Evolutionary conservation across 140 eudicot genomes (phyloP), one percentile per base, ranked within the genome.

Genomic region (Stevia rebaudiana): DNA sequence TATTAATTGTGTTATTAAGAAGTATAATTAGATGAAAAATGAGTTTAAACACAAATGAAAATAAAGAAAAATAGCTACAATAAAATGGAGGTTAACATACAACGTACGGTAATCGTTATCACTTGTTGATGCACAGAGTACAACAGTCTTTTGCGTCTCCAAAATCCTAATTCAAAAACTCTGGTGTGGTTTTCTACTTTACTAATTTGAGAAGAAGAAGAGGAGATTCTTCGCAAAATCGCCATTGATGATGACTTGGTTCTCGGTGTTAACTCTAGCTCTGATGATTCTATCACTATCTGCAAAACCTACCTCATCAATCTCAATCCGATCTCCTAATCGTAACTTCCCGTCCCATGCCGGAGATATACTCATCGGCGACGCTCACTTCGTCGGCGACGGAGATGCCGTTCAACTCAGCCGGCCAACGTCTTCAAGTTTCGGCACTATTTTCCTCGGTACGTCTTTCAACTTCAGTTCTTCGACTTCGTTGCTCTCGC

Each of bases 401-500:
- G 77, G 61, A 25, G 15, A 69, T 24, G 61, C 75, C 51, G 68
- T 89, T 8, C 85, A 72, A n/a, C 84, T 85, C 67, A 79, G 57
- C 52, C 75, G 63, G 22, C 43, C 54, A 61, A 60, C 61, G 12
- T 54, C 81, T 18, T 70, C 76, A 42, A 80, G 83, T 75, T 74
- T 65, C 42, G 85, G 89, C 24, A 69, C 75, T 25, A 54, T 83
- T 35, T 18, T 79, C 24, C 76, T 13, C 63, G 79, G 13, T 39
- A 69, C 78, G 10, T 77, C 88, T 70, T 52, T 81, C 56, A 84
- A 63, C 21, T 75, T 80, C 42, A 64, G 31, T 3, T 28, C 23
- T 10, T 6, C 65, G 11, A 43, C 74, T 8, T 83, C 95, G 19
- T 73, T 89, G 22, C 86, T 83, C 21, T 58, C 85, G 11, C 80